Evolutionary conservation across 179 eudicot species (phyloP).

Genomic region (Heliamphora pulchella): DNA sequence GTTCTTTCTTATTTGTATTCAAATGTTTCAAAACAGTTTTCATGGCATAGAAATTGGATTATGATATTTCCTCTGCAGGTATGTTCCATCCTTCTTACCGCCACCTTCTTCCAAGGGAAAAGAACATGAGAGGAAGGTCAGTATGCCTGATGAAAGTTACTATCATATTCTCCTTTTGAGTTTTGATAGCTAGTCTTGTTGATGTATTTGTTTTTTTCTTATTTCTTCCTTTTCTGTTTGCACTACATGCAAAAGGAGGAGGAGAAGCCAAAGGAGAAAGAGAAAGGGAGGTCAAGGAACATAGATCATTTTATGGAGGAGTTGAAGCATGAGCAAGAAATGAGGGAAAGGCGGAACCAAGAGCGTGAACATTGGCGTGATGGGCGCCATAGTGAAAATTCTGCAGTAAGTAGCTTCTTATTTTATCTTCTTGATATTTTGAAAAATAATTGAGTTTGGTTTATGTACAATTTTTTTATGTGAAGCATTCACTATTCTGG

Average conservation of each 20-base stretch:
- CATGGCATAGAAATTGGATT: conserved; percentile 13
- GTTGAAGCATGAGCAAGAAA: conserved; percentile 83
- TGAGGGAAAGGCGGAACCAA: conserved; percentile 91
- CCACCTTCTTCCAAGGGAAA: conserved; percentile 81
- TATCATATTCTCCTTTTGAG: background rate
- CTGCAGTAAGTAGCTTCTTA: conserved; percentile 42
- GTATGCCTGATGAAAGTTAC: conserved; percentile 19
- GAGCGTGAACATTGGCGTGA: conserved; percentile 77
- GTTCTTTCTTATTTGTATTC: background rate
- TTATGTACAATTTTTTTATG: background rate
- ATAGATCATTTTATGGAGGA: conserved; percentile 98
- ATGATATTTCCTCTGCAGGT: conserved; percentile 51
- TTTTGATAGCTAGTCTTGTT: conserved; percentile 4
- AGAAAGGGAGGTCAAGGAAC: conserved; percentile 79
- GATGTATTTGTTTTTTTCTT: conserved; percentile 9
- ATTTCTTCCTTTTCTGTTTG: background rate
- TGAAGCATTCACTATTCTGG: background rate
- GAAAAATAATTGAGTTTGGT: too few relatives aligned
- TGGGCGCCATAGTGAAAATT: conserved; percentile 59
- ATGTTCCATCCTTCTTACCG: conserved; percentile 96
- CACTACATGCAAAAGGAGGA: conserved; percentile 48
- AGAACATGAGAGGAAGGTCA: conserved; percentile 81
- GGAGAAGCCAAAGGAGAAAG: conserved; percentile 84
- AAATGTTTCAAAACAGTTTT: conserved; percentile 1
- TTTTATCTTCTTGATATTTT: background rate